A percentile compares a stretch with the other conserved stretches of the same genome.
Conservation (phyloP, 2,329 filamentous ascomycete genomes). For the Thelonectria blattea region DNA sequence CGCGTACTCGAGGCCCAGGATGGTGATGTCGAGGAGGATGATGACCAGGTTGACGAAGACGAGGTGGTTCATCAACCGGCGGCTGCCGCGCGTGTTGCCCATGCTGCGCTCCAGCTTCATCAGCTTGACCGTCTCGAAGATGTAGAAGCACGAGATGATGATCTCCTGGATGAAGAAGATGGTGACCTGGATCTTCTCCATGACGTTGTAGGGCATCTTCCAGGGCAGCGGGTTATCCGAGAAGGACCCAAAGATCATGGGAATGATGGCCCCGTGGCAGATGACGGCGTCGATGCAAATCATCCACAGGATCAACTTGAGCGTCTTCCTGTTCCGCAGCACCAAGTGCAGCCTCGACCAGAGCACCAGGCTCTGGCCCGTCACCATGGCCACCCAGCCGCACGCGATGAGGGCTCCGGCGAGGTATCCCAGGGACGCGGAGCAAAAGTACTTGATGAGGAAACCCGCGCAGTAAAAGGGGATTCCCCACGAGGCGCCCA, state of each 20-base stretch:
- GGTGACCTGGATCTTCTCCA: slow-evolving; percentile 63
- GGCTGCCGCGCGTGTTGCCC: slow-evolving; percentile 29
- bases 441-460: slow-evolving; percentile 47
- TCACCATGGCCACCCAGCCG: slow-evolving; percentile 57
- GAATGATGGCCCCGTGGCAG: slow-evolving; percentile 59
- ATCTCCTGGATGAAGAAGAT: slow-evolving; percentile 63
- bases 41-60: slow-evolving; percentile 54
- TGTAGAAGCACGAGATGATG: slow-evolving; percentile 59
- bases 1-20: slow-evolving; percentile 46
- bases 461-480: slow-evolving; percentile 52
- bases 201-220: slow-evolving; percentile 47
- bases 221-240: slow-evolving; percentile 32
- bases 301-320: slow-evolving; percentile 60
- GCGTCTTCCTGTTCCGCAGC: slow-evolving; percentile 53
- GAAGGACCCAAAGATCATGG: slow-evolving; percentile 61
- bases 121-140: slow-evolving; percentile 58
- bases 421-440: slow-evolving; percentile 28
- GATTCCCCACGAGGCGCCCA: slow-evolving; percentile 44
- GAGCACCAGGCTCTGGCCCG: slow-evolving; percentile 65
- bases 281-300: slow-evolving; percentile 61
- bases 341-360: slow-evolving; percentile 69
- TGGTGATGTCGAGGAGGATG: slow-evolving; percentile 52
- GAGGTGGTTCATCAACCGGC: slow-evolving; percentile 46
- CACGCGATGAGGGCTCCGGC: slow-evolving; percentile 30
- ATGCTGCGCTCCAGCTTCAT: slow-evolving; percentile 49